phyloP scores from a whole-genome alignment of 305 asterid species.

The Solanum hybrid region DNA sequence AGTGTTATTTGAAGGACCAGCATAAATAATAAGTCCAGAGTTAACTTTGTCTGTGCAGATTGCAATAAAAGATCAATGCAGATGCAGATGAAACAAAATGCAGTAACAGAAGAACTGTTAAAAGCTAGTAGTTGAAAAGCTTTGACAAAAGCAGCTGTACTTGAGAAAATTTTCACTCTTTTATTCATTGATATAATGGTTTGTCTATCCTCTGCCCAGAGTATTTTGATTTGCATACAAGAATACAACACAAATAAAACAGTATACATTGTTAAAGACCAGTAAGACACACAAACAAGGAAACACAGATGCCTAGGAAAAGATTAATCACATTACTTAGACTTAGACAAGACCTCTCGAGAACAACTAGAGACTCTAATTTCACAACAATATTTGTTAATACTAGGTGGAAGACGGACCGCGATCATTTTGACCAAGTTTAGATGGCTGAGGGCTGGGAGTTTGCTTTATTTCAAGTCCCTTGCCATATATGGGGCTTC shows the following conservation, averaged over 20 bases:
- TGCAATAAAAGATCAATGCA: not conserved
- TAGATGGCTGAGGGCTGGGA: constrained; percentile 14
- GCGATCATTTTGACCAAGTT: constrained; percentile 12
- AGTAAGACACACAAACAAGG: not conserved
- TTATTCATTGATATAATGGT: not conserved
- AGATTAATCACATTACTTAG: constrained; percentile 5
- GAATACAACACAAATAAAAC: not conserved
- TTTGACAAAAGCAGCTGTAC: not conserved
- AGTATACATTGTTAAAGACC: not conserved
- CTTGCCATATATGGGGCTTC: constrained; percentile 21
- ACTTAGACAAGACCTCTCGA: constrained; percentile 3
- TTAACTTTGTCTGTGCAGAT: not conserved
- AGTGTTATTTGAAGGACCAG: not conserved
- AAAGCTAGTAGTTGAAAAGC: not conserved
- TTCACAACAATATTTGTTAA: constrained; percentile 7
- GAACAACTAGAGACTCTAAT: constrained; percentile 2
- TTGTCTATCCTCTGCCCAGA: constrained; percentile 5
- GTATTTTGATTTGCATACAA: not conserved
- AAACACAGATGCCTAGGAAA: not conserved
- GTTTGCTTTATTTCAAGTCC: constrained; percentile 30
- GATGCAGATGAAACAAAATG: not conserved
- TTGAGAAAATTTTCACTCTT: not conserved
- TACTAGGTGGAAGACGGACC: not conserved
- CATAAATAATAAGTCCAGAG: not conserved
- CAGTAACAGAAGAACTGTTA: not conserved